Evolutionary conservation across 768 basidiomycete species (phyloP).

Genomic region (Termitomyces sp.): DNA sequence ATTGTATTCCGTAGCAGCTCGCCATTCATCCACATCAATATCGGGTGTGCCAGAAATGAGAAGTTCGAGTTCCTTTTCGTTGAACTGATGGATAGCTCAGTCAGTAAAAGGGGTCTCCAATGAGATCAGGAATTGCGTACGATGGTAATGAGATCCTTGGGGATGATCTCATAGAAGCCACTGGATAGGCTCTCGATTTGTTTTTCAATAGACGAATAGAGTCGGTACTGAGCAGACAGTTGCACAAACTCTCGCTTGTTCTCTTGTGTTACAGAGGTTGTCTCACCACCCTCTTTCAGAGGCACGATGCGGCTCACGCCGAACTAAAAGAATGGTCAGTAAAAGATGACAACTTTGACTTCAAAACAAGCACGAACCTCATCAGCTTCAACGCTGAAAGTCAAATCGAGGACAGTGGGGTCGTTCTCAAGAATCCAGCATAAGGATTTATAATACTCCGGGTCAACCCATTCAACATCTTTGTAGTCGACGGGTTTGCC

Average conservation of each 20-base stretch:
- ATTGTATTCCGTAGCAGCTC: constrained; percentile 86
- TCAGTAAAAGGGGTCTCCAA: neutral
- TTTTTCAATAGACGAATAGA: constrained; percentile 91
- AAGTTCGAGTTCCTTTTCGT: constrained; percentile 90
- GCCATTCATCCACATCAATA: constrained; percentile 98
- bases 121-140: constrained; percentile 38
- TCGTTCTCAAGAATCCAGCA: constrained; percentile 99
- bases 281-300: constrained; percentile 81
- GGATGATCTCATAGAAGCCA: constrained; percentile 98
- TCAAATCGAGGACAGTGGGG: constrained; percentile 79
- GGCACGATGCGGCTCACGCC: constrained; percentile 86
- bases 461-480: constrained; percentile 97
- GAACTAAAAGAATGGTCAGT: constrained; percentile 47
- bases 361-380: constrained; percentile 50
- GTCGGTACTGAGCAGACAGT: constrained; percentile 87
- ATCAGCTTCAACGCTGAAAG: constrained; percentile 94
- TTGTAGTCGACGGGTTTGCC: constrained; percentile 93
- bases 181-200: constrained; percentile 87
- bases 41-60: constrained; percentile 97
- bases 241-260: constrained; percentile 97
- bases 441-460: constrained; percentile 96
- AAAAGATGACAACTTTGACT: neutral
- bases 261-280: constrained; percentile 87
- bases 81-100: constrained; percentile 52
- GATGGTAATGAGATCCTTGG: constrained; percentile 91